phyloP scores from a whole-genome alignment of 305 asterid species.

The Fraxinus sp. region DNA sequence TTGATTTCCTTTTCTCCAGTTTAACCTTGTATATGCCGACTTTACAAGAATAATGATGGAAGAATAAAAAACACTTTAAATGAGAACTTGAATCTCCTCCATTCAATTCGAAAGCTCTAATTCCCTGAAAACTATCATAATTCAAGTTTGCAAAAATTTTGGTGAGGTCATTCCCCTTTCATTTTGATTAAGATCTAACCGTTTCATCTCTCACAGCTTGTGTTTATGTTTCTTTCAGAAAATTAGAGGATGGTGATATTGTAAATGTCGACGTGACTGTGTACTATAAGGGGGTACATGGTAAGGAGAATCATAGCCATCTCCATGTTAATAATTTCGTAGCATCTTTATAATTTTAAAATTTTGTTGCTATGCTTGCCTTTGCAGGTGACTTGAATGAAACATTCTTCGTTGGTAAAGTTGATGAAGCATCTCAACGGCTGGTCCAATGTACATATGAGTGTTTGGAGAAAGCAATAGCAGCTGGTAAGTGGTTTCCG shows the following conservation, averaged over 20 bases:
- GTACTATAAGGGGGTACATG: conserved; percentile 92
- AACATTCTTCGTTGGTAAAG: conserved; percentile 92
- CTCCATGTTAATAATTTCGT: neutral
- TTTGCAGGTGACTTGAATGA: conserved; percentile 90
- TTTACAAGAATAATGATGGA: conserved; percentile 1
- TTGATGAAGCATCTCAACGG: conserved; percentile 78
- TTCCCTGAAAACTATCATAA: neutral
- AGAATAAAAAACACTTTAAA: neutral
- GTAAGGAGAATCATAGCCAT: conserved; percentile 36
- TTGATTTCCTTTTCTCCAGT: neutral
- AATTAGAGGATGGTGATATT: conserved; percentile 93
- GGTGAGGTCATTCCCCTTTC: neutral
- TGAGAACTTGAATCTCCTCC: neutral
- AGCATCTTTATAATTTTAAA: neutral
- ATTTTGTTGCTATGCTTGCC: conserved; percentile 16
- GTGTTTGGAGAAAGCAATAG: conserved; percentile 91
- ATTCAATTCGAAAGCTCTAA: neutral
- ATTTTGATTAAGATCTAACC: neutral
- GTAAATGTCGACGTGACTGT: conserved; percentile 90
- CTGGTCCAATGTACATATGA: conserved; percentile 92
- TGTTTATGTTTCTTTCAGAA: conserved; percentile 49
- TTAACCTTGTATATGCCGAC: neutral
- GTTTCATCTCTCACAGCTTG: conserved; percentile 17
- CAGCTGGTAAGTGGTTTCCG: conserved; percentile 55
- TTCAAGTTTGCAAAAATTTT: neutral